Evolutionary conservation across 257 asterid genomes (phyloP), one percentile per base, ranked within the genome.

Genomic region (Fraxinus americana): DNA sequence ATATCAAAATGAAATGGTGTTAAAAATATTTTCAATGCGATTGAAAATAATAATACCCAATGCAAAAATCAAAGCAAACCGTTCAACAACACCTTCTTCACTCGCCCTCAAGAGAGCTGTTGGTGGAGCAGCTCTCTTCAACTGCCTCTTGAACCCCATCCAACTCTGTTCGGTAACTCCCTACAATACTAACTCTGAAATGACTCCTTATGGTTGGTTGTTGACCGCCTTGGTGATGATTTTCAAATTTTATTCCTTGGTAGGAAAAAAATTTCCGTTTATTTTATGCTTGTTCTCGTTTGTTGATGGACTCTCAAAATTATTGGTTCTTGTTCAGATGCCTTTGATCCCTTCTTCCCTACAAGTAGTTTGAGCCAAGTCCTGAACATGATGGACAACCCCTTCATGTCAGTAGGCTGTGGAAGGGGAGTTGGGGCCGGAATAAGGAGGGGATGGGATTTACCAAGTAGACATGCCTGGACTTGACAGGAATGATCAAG

Each of bases 311-410:
- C 59, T 12, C 3, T 0, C 29, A 57, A 4, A 57, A 19, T 12
- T 34, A 41, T 4, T 7, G 27, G 0, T 38, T 27, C 23, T 36
- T 68, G 5, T 6, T 77, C 85, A 92, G 98, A 89, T 73, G 80
- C 75, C 35, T 77, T 90, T 10, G 93, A 90, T 78, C 95, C 98
- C 1, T 87, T 94, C 11, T 80, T 90, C 4, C 80, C 92, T 0
- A 76, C 91, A 50, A 87, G 98, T 82, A 87, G 88, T 75, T 84
- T 94, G 6, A 87, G 34, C 77, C 98, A 94, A 32, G 77, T 94
- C 35, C 81, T 91, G 80, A 92, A 89, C 91, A 67, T 86, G 89
- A 84, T 92, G 97, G 97, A 25, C 35, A 48, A 74, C 36, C 89
- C 91, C 1, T 72, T 83, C 1, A 8, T 23, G 0, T 32, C 74